Percentiles rank a stretch among this genome's conserved stretches.
Evolutionary conservation across 768 basidiomycete species (phyloP).

Genomic region (Pseudohyphozyma bogoriensis): DNA sequence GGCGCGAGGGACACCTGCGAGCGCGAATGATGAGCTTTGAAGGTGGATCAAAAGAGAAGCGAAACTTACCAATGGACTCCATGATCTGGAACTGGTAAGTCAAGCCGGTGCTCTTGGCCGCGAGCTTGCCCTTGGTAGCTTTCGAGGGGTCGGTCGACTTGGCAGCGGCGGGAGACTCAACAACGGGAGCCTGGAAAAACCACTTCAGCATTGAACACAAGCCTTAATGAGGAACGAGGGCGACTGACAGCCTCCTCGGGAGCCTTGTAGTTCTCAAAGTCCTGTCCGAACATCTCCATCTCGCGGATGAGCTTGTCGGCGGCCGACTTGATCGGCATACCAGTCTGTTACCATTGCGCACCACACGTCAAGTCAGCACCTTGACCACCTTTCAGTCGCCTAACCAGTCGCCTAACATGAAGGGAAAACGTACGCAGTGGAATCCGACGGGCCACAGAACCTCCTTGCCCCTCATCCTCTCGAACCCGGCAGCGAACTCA

Average conservation of each 20-base stretch:
- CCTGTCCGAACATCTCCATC: slow-evolving; percentile 84
- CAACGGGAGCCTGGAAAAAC: slow-evolving; percentile 37
- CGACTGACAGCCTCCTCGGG: slow-evolving; percentile 38
- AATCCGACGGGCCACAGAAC: slow-evolving; percentile 95
- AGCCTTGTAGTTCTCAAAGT: slow-evolving; percentile 63
- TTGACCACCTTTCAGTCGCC: no score
- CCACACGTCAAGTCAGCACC: no score
- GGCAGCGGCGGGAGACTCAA: slow-evolving; percentile 37
- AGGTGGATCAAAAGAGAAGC: no score
- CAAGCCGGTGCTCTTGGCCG: slow-evolving; percentile 82
- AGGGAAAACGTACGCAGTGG: slow-evolving; percentile 54
- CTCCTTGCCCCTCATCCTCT: slow-evolving; percentile 87
- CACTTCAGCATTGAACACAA: slow-evolving; percentile 2
- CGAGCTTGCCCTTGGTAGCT: slow-evolving; percentile 89
- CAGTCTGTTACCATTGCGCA: slow-evolving; percentile 50
- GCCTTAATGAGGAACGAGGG: neutral
- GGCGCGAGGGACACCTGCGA: slow-evolving; percentile 57
- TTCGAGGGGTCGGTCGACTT: slow-evolving; percentile 48
- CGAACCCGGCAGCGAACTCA: slow-evolving; percentile 90
- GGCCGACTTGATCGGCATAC: slow-evolving; percentile 99
- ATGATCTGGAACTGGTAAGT: slow-evolving; percentile 99
- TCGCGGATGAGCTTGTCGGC: slow-evolving; percentile 95
- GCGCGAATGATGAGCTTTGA: neutral
- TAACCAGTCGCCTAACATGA: no score
- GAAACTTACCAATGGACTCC: slow-evolving; percentile 56